Evolutionary conservation across 2,329 filamentous ascomycete genomes (phyloP), one percentile per base, ranked within the genome.

Genomic region (Pseudofabraea citricarpa): DNA sequence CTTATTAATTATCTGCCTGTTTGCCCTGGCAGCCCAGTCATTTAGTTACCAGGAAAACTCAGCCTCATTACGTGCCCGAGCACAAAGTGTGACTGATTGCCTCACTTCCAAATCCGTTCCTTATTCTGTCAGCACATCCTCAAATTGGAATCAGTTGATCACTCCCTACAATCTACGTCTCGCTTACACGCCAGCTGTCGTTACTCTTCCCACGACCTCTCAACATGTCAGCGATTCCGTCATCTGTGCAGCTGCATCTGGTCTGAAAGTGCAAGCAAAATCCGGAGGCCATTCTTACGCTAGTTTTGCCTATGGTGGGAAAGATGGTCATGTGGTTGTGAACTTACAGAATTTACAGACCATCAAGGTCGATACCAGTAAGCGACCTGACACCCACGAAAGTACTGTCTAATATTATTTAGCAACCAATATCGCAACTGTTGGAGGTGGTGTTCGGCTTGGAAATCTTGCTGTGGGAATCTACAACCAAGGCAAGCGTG

Each of bases 271-370:
- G 3, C 73, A 74, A 33, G 63, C 74, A 1, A 73, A 70, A 48
- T 66, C 68, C 21, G 75, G 76, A n/a, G 76, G 75, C 0, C 75
- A 79, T 55, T 74, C 71, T 24, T 79, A 76, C 56, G 75, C 63
- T 1, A 75, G 72, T 26, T 73, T 29, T 20, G 55, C 53, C 4
- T 51, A 29, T 0, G 75, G 75, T 2, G 77, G 77, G 13, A 61
- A 64, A 6, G 65, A 77, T 51, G 76, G 75, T 16, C 67, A 62
- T 13, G 59, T 81, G 6, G 68, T 74, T 44, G 65, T 83, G 48
- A 77, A 81, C 51, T 60, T 83, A 44, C 56, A 66, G 43, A 72
- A 75, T 31, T 64, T 83, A 26, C 64, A 75, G 43, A 49, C 67
- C 24, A 75, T 82, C 52, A 62, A 56, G 22, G 74, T 83, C 63